phyloP scores from a whole-genome alignment of 179 eudicot genomes.

The Vitellaria paradoxa region DNA sequence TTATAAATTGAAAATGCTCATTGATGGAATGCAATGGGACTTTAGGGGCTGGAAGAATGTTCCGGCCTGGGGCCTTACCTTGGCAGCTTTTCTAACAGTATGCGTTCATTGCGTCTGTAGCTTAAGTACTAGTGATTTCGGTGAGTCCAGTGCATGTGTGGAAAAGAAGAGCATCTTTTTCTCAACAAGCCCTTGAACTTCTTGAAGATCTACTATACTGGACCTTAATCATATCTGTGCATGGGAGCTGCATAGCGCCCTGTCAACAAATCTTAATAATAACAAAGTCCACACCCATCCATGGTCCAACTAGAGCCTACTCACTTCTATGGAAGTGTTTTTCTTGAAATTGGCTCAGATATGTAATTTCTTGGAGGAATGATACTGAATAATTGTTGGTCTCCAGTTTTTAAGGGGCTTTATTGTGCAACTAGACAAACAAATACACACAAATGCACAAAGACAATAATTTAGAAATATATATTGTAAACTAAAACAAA shows the following conservation, averaged over 20 bases:
- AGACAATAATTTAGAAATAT: background rate
- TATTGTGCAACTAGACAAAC: background rate
- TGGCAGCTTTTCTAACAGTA: background rate
- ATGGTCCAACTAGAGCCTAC: background rate
- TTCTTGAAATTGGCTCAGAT: conserved; percentile 1
- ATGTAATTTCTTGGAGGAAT: background rate
- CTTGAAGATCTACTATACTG: background rate
- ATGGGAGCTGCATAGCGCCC: background rate
- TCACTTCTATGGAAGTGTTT: background rate
- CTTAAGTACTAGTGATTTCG: background rate
- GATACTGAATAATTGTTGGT: background rate
- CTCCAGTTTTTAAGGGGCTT: background rate
- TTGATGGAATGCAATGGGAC: background rate
- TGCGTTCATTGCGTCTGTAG: background rate
- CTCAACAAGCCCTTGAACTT: background rate
- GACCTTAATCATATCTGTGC: background rate
- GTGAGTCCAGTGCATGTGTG: background rate
- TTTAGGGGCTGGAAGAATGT: background rate
- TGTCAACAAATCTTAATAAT: background rate
- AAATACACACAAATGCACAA: background rate
- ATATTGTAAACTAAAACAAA: background rate
- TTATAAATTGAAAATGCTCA: background rate
- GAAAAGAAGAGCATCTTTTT: background rate
- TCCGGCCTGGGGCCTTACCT: background rate
- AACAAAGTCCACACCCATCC: background rate